phyloP scores from a whole-genome alignment of 148 eudicot species.

The Simmondsia chinensis region DNA sequence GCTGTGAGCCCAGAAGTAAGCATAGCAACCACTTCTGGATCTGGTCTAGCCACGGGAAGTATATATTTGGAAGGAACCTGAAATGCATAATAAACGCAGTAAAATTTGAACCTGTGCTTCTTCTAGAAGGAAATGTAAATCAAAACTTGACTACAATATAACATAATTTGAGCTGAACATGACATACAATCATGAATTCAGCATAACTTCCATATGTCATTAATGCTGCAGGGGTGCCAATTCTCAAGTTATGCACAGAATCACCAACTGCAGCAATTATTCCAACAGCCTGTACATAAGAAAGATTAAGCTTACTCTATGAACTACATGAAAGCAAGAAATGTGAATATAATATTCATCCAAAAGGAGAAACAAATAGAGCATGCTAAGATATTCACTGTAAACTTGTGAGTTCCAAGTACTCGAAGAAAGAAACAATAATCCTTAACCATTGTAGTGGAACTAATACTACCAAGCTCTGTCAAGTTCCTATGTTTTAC shows the following conservation, averaged over 20 bases:
- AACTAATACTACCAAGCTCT: too few species aligned
- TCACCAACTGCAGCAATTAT: slow-evolving; percentile 85
- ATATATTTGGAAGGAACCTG: slow-evolving; percentile 82
- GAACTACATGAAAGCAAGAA: too few species aligned
- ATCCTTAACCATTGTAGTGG: too few species aligned
- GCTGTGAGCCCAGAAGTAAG: slow-evolving; percentile 98
- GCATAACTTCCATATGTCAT: slow-evolving; percentile 94
- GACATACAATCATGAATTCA: slow-evolving; percentile 66
- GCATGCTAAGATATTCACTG: too few species aligned
- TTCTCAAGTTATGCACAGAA: slow-evolving; percentile 43
- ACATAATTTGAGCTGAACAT: neutral
- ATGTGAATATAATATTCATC: too few species aligned
- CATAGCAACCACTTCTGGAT: slow-evolving; percentile 96
- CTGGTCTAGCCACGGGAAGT: slow-evolving; percentile 90
- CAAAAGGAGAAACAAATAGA: too few species aligned
- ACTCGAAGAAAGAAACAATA: too few species aligned
- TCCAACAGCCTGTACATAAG: slow-evolving; percentile 76
- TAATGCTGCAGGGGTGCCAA: slow-evolving; percentile 86
- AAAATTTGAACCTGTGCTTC: neutral
- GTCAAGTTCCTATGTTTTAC: too few species aligned
- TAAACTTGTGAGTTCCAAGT: too few species aligned
- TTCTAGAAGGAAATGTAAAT: neutral
- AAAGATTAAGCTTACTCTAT: slow-evolving; percentile 2
- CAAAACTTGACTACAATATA: neutral
- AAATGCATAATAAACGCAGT: slow-evolving; percentile 5